Evolutionary conservation across 2,329 filamentous ascomycete genomes (phyloP), one percentile per base, ranked within the genome.

Genomic region (Ophiostoma pallidulum): DNA sequence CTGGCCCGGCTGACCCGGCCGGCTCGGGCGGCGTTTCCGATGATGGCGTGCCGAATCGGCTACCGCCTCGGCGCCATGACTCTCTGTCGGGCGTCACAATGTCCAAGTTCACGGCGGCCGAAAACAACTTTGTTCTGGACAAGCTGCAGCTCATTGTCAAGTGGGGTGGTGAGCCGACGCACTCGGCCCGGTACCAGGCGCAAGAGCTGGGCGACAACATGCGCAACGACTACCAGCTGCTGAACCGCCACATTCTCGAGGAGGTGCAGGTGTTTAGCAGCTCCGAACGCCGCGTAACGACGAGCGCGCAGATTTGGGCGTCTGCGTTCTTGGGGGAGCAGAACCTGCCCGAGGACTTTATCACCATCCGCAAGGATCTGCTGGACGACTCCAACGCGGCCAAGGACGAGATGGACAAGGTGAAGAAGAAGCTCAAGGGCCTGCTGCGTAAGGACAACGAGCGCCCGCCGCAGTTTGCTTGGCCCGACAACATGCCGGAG

Each of bases 351-450:
- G 79, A 87, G 20, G 86, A 94, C 58, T 88, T 87, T 54, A 94
- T 98, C 53, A 84, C 81, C 29, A 83, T 97, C 48, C 82, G 92
- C 45, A 98, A 98, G 62, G 90, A 97, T 65, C 75, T 98, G 7
- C 71, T 98, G 3, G 92, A 98, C 62, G 92, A 98, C 62, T 97
- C 90, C 0, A 98, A 98, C 64, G 92, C 92, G 4, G 92, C 92
- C 49, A 98, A 98, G 64, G 92, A 98, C 62, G 89, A 95, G 60
- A 98, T 96, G 86, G 94, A 98, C 67, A 96, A 95, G 66, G 92
- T 98, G 48, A 98, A 98, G 75, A 98, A 98, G 77, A 96, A 94
- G 78, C 76, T 98, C 24, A 98, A 98, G 69, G 83, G 87, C 1
- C 74, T 98, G 18, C 67, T 98, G 49, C 82, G 92, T 26, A 86